Evolutionary conservation across 768 basidiomycete genomes (phyloP), one percentile per base, ranked within the genome.

Genomic region (Mycena polygramma): DNA sequence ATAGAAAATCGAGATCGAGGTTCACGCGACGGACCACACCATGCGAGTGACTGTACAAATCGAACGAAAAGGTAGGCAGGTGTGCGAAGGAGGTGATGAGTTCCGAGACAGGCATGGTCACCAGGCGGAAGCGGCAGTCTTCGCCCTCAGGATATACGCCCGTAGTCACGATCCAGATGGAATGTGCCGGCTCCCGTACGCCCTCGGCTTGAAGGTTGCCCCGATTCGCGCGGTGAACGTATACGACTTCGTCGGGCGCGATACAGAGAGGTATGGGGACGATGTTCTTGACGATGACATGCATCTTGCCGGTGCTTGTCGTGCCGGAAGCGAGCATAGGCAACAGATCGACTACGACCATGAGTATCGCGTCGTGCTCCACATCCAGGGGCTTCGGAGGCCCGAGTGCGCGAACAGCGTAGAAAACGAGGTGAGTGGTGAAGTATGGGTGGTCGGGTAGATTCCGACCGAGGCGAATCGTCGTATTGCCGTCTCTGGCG

Each of bases 381-480:
- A 9, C 22, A 41, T 57, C 17, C 11, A 41, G 22, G 22, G 43
- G 41, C 43, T 57, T 41, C 22, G 39, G 57, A 4, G 41, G 57
- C 10, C 57, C 57, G 39, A 43, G 41, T 24, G 57, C 57, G 22
- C 39, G 39, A 43, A 57, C 24, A 22, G 57, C 57, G 57, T 57
- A 57, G 39, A 57, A 43, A 24, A 57, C 22, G 39, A 57, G 39
- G 41, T 57, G 57, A 22, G 43, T 11, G 57, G 24, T 22, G 26
- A 57, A 39, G 22, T 39, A 39, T 57, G 37, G 55, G n/a, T 57
- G 37, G 55, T 57, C 39, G 37, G 37, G 37, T n/a, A 57, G 37
- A 57, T 57, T 57, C 37, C 55, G 55, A 39, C 55, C 55, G 55
- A 57, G 36, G 37, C 39, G 37, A 36, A 57, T 57, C 37, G 55